Evolutionary conservation across 1,139 yeast species (phyloP).

Genomic region (Pichia sp.): DNA sequence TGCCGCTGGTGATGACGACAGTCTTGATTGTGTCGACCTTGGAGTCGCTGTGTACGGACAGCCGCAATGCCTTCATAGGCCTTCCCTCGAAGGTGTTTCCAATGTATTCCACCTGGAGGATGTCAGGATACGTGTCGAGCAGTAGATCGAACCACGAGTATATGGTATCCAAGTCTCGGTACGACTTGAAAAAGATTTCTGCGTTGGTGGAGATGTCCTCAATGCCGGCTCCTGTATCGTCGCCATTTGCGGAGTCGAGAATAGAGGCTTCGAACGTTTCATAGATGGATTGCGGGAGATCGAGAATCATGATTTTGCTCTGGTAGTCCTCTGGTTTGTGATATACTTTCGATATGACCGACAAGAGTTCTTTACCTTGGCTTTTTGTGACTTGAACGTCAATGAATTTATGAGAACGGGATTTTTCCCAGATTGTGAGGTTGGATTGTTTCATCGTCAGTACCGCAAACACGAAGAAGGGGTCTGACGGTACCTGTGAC

Average conservation of each 20-base stretch:
- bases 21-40: constrained; percentile 50
- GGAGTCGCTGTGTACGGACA: constrained; percentile 43
- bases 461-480: constrained; percentile 21
- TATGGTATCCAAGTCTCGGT: constrained; percentile 64
- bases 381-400: constrained; percentile 37
- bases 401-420: constrained; percentile 34
- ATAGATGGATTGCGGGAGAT: constrained; percentile 51
- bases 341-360: constrained; percentile 12
- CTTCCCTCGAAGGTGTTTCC: constrained; percentile 77
- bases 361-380: constrained; percentile 21
- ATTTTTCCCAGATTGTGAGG: constrained; percentile 39
- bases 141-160: constrained; percentile 67
- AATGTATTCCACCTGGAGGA: constrained; percentile 56
- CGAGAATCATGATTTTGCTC: constrained; percentile 44
- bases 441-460: constrained; percentile 30
- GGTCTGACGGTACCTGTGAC: too few relatives aligned
- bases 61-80: constrained; percentile 60
- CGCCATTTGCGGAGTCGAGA: constrained; percentile 2
- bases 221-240: not conserved
- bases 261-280: constrained; percentile 48
- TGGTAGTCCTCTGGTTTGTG: constrained; percentile 29
- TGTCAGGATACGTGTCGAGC: constrained; percentile 53
- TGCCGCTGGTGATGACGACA: constrained; percentile 75
- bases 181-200: constrained; percentile 59
- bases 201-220: constrained; percentile 17